Conservation (phyloP, 2,329 filamentous ascomycete genomes). For the Lomentospora prolificans region DNA sequence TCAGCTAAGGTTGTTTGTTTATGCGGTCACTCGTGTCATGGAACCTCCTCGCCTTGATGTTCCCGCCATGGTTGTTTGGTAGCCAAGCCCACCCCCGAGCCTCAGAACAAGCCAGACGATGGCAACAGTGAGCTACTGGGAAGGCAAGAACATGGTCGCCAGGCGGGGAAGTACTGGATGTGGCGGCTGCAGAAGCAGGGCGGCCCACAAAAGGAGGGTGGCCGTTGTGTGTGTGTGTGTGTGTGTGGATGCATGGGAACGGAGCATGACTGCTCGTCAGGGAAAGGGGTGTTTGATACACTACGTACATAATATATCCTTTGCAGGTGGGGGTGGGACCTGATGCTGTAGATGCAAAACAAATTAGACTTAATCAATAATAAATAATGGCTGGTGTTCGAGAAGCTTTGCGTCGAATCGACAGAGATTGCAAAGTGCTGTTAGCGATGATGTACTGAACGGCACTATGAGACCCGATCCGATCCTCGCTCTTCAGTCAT, state of each 20-base stretch:
- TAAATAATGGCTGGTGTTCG: neutral
- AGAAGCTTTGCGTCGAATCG: neutral
- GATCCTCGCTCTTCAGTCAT: too few relatives aligned
- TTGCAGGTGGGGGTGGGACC: neutral
- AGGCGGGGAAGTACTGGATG: too few relatives aligned
- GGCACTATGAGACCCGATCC: too few relatives aligned
- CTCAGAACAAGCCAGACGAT: neutral
- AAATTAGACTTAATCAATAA: conserved; percentile 1
- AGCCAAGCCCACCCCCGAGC: neutral
- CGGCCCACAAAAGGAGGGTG: neutral
- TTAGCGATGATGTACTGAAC: neutral
- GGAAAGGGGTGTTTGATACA: neutral
- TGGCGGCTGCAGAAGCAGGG: conserved; percentile 1
- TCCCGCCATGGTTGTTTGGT: neutral
- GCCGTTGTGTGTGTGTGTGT: neutral
- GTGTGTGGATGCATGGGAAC: neutral
- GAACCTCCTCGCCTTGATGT: neutral
- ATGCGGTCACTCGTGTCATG: conserved; percentile 1
- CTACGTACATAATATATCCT: neutral
- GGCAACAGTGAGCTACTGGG: neutral
- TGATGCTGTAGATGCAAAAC: neutral
- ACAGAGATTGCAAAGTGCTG: neutral
- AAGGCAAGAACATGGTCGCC: too few relatives aligned
- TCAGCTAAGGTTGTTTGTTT: conserved; percentile 2
- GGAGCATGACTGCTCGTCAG: neutral